These are phyloP conservation scores for Tolypocladium capitatum DNA, from an alignment of 2,329 filamentous ascomycete species.

Conservation along the genomic window DNA sequence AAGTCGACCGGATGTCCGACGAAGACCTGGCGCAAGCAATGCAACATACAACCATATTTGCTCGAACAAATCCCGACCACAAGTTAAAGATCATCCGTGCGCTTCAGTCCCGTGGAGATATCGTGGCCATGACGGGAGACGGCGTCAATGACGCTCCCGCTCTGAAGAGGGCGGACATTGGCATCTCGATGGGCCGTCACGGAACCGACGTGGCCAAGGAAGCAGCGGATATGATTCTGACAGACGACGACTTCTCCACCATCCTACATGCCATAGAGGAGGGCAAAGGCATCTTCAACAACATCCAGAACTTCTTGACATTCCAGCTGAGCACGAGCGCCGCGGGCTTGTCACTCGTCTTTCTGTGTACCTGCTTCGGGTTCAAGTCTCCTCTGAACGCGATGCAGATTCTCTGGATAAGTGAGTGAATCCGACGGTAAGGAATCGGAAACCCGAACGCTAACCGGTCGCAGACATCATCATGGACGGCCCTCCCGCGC, in stretches of 20 bases:
- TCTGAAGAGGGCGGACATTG: conserved; percentile 93
- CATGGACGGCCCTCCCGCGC: conserved; percentile 96
- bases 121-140: conserved; percentile 97
- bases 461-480: conserved; percentile 62
- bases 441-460: not conserved
- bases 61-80: conserved; percentile 90
- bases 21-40: conserved; percentile 75
- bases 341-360: conserved; percentile 78
- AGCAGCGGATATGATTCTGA: conserved; percentile 85
- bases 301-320: conserved; percentile 97
- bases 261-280: conserved; percentile 95
- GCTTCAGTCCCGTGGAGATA: conserved; percentile 82
- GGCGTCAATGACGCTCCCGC: conserved; percentile 97
- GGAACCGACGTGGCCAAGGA: conserved; percentile 97
- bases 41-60: conserved; percentile 83
- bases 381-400: conserved; percentile 94
- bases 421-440: conserved; percentile 40
- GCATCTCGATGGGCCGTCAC: conserved; percentile 88
- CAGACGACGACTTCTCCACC: conserved; percentile 78
- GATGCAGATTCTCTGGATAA: conserved; percentile 99
- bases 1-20: conserved; percentile 86
- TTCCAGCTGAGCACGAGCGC: conserved; percentile 97
- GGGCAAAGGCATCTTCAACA: conserved; percentile 98
- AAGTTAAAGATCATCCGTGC: conserved; percentile 95
- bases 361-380: conserved; percentile 83